Base-by-base conservation (phyloP, 2,329 filamentous ascomycete genomes). In the Hypoxylon sp. region DNA sequence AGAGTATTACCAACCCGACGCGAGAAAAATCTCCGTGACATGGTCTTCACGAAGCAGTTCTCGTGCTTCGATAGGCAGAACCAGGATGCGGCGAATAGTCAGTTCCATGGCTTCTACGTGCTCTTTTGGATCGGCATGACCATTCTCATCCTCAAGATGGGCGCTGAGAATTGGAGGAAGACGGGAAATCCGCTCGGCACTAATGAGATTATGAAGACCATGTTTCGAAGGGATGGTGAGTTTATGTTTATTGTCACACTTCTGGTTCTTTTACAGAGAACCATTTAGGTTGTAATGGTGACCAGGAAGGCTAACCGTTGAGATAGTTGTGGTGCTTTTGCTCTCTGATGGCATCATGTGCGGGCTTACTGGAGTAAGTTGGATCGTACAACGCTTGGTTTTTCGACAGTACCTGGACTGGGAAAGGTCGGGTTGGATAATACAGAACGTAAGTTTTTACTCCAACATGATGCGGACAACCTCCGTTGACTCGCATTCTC, bases 81-180 rank as follows among this genome's bases (percentile, higher is more conserved):
- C 71, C 82, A 84, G 4, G 79, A 79, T 1, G 85, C 86, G 1
- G 83, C 85, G 3, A 87, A 89, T 49, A 92, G 88, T 43, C 88
- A 89, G 0, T 94, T 93, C 70, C 87, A 91, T 73, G 91, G 91
- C 28, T 94, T 94, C 79, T 93, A 91, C 72, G 91, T 89, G 0
- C 80, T 94, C 0, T 93, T 93, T 75, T 94, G 91, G 91, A 84
- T 93, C 48, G 83, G 84, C 7, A 87, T 92, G 65, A 83, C 85
- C 6, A 74, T 93, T 44, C 84, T 90, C 69, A 84, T 93, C 60
- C 71, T 90, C 32, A 88, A 88, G 72, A 87, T 91, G 49, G 89
- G 84, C 0, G 85, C 86, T 30, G 82, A 86, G 41, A 94, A 93
- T 71, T 93, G 87, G 82, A 82, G 83, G 64, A 79, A 81, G n/a